Conservation (phyloP, 192 early-diverging fungal genomes). For the Coemansia sp. region DNA sequence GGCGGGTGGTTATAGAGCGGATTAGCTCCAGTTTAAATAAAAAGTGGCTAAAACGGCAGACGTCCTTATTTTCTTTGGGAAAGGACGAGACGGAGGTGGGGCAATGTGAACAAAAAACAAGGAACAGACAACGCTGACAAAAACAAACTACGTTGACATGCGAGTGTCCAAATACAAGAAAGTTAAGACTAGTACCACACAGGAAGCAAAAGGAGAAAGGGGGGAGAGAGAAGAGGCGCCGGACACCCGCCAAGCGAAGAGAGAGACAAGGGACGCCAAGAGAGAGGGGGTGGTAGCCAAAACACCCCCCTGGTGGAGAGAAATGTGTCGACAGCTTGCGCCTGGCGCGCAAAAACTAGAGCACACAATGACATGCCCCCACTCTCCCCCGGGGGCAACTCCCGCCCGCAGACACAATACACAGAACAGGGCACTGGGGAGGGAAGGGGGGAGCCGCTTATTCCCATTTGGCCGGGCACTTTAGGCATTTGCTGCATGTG, state of each 20-base stretch:
- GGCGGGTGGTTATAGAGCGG: slow-evolving; percentile 2
- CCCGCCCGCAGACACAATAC: slow-evolving; percentile 6
- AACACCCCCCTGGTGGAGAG: background rate
- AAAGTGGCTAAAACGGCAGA: slow-evolving; percentile 7
- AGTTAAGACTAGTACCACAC: slow-evolving; percentile 13
- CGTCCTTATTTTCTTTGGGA: slow-evolving; percentile 9
- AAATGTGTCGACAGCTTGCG: slow-evolving; percentile 12
- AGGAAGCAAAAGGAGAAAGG: slow-evolving; percentile 7
- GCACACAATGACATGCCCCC: slow-evolving; percentile 8
- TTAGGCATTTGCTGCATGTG: slow-evolving; percentile 12
- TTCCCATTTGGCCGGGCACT: background rate
- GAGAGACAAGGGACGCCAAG: slow-evolving; percentile 4
- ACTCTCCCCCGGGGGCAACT: slow-evolving; percentile 12
- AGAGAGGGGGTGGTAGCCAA: background rate
- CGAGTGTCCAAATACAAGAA: slow-evolving; percentile 8
- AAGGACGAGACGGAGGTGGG: background rate
- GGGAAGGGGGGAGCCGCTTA: background rate
- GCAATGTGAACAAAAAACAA: slow-evolving; percentile 10
- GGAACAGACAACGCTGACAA: slow-evolving; percentile 14
- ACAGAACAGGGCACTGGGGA: slow-evolving; percentile 5
- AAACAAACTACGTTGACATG: slow-evolving; percentile 12
- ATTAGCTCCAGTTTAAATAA: slow-evolving; percentile 15
- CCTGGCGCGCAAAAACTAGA: slow-evolving; percentile 1
- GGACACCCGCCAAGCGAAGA: background rate
- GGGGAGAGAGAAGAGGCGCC: slow-evolving; percentile 6